These are phyloP conservation scores for Pascua sp. DNA, from an alignment of 1,284 basidiomycete genomes.

Conservation along the genomic window DNA sequence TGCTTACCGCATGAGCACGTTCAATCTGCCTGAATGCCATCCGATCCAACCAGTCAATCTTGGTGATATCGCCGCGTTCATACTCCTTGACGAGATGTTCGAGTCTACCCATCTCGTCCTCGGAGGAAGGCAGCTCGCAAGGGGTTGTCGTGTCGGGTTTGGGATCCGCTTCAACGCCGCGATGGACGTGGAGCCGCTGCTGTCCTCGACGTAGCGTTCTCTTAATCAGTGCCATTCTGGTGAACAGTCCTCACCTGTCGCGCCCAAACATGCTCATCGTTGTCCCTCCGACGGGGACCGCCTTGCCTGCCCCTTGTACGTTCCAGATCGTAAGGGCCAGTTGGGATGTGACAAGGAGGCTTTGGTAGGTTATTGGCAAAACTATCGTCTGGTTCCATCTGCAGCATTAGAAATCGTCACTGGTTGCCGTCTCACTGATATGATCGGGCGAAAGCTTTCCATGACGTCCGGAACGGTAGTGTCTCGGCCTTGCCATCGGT, in stretches of 20 bases:
- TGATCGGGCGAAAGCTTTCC: slow-evolving; percentile 81
- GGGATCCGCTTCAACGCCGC: slow-evolving; percentile 77
- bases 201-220: slow-evolving; percentile 88
- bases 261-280: slow-evolving; percentile 86
- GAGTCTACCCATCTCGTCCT: slow-evolving; percentile 89
- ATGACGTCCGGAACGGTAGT: slow-evolving; percentile 82
- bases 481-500: slow-evolving; percentile 91
- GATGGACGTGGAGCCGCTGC: slow-evolving; percentile 82
- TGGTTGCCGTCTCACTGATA: slow-evolving; percentile 59
- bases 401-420: slow-evolving; percentile 12
- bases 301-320: slow-evolving; percentile 70
- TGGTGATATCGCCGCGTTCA: slow-evolving; percentile 87
- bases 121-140: slow-evolving; percentile 62
- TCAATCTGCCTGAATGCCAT: slow-evolving; percentile 91
- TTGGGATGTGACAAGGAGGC: slow-evolving; percentile 81
- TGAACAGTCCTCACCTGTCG: slow-evolving; percentile 62
- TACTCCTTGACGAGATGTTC: slow-evolving; percentile 98
- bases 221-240: neutral
- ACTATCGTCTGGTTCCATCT: slow-evolving; percentile 96
- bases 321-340: slow-evolving; percentile 95
- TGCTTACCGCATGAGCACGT: slow-evolving; percentile 75
- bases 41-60: slow-evolving; percentile 93
- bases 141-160: slow-evolving; percentile 76
- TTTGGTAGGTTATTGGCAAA: slow-evolving; percentile 84
- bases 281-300: slow-evolving; percentile 79